phyloP scores from a whole-genome alignment of 116 monocot species.

The Papilionanthe hybrid region DNA sequence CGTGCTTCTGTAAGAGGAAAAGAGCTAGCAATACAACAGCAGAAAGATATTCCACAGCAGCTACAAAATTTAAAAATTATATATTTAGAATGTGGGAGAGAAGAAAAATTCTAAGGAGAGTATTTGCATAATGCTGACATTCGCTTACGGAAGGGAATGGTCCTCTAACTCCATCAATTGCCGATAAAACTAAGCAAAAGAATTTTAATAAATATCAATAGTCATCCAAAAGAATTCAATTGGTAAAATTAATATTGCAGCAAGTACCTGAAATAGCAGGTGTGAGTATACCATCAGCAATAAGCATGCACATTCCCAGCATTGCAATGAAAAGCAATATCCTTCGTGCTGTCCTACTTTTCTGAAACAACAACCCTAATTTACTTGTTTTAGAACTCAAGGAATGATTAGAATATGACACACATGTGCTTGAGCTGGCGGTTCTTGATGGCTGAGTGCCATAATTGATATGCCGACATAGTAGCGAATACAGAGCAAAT shows the following conservation, averaged over 20 bases:
- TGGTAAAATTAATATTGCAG: not conserved
- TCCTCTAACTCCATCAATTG: conserved; percentile 67
- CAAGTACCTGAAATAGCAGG: conserved; percentile 64
- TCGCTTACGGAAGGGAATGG: conserved; percentile 55
- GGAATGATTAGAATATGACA: conserved; percentile 10
- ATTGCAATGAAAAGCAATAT: conserved; percentile 59
- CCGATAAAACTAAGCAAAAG: conserved; percentile 53
- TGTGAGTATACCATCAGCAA: conserved; percentile 68
- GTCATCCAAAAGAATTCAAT: not conserved
- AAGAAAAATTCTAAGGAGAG: not conserved
- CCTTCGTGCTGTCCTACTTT: conserved; percentile 45
- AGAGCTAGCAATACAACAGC: conserved; percentile 44
- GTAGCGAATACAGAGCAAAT: conserved; percentile 76
- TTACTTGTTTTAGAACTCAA: conserved; percentile 11
- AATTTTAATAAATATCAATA: not conserved
- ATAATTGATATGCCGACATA: conserved; percentile 61
- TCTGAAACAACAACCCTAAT: conserved; percentile 54
- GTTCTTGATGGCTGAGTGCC: conserved; percentile 51
- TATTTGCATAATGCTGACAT: conserved; percentile 27
- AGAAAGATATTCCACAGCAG: conserved; percentile 50
- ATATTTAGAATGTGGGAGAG: not conserved
- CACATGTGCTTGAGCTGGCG: conserved; percentile 5
- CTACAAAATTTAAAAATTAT: conserved; percentile 20
- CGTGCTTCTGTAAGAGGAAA: conserved; percentile 68
- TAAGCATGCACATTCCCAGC: conserved; percentile 69